A percentile compares a stretch with the other conserved stretches of the same genome.
Conservation (phyloP, 495 filamentous ascomycete genomes). For the Friedmanniomyces endolithicus region DNA sequence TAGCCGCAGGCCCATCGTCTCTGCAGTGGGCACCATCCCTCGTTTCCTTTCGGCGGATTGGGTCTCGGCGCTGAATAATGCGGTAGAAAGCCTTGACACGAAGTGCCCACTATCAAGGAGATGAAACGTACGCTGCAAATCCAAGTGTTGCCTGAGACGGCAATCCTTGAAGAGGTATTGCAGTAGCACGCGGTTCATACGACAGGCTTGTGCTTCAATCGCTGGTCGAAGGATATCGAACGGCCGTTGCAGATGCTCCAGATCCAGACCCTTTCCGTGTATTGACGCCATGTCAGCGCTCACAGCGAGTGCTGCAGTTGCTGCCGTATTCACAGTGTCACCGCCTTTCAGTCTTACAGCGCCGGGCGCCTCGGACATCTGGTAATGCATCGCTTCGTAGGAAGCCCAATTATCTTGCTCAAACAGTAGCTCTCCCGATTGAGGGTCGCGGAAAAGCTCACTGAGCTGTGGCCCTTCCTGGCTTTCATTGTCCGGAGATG, state of each 20-base stretch:
- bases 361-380: neutral
- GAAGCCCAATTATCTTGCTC: neutral
- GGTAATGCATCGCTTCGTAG: neutral
- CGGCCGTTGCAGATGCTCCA: conserved; percentile 14
- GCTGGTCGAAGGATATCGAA: conserved; percentile 40
- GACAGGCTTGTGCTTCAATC: conserved; percentile 56
- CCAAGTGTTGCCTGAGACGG: conserved; percentile 59
- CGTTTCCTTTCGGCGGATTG: conserved; percentile 60
- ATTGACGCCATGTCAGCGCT: neutral
- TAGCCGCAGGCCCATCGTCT: conserved; percentile 67
- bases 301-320: neutral
- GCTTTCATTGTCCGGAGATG: no score
- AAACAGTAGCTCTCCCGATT: neutral
- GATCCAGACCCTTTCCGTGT: conserved; percentile 12
- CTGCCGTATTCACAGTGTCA: neutral
- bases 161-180: conserved; percentile 68
- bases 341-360: no score
- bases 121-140: conserved; percentile 65
- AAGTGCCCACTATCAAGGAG: conserved; percentile 78
- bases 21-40: conserved; percentile 55
- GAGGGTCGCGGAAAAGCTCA: neutral
- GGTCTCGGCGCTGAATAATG: conserved; percentile 78
- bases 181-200: conserved; percentile 67
- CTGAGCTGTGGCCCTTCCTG: neutral
- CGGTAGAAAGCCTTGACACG: conserved; percentile 60